Percentiles rank a stretch among this genome's conserved stretches.
phyloP scores from a whole-genome alignment of 2,329 filamentous ascomycete genomes.

The Sarocladium brachiariae region DNA sequence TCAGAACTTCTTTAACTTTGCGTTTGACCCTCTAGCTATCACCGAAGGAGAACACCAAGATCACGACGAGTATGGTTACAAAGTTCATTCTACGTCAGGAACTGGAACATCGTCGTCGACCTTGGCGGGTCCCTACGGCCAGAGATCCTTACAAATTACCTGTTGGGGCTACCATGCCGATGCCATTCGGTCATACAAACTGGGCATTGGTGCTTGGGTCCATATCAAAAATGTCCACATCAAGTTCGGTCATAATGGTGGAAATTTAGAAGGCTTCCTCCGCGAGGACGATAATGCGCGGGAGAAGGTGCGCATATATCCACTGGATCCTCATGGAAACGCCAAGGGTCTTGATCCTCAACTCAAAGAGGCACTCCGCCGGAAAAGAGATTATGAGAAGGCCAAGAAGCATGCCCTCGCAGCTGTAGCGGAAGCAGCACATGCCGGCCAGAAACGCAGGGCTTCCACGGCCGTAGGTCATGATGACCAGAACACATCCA shows the following conservation, averaged over 20 bases:
- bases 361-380: conserved; percentile 51
- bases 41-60: conserved; percentile 30
- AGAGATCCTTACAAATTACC: conserved; percentile 63
- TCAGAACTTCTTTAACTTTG: conserved; percentile 48
- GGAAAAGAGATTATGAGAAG: conserved; percentile 59
- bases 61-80: conserved; percentile 52
- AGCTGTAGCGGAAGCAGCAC: conserved; percentile 29
- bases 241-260: conserved; percentile 44
- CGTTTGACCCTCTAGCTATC: conserved; percentile 23
- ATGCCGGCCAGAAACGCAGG: conserved; percentile 32
- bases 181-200: conserved; percentile 42
- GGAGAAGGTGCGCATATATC: conserved; percentile 50
- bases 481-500: conserved; percentile 22
- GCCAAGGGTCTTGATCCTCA: conserved; percentile 37
- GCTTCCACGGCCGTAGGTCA: conserved; percentile 16
- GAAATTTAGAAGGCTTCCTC: conserved; percentile 64
- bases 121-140: conserved; percentile 74
- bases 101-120: conserved; percentile 14
- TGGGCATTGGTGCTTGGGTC: conserved; percentile 57
- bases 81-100: conserved; percentile 17
- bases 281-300: conserved; percentile 46
- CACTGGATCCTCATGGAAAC: conserved; percentile 35
- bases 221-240: conserved; percentile 66
- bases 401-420: conserved; percentile 33
- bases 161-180: conserved; percentile 62